Conservation (phyloP, 2,329 filamentous ascomycete genomes). For the Colletotrichum destructivum region DNA sequence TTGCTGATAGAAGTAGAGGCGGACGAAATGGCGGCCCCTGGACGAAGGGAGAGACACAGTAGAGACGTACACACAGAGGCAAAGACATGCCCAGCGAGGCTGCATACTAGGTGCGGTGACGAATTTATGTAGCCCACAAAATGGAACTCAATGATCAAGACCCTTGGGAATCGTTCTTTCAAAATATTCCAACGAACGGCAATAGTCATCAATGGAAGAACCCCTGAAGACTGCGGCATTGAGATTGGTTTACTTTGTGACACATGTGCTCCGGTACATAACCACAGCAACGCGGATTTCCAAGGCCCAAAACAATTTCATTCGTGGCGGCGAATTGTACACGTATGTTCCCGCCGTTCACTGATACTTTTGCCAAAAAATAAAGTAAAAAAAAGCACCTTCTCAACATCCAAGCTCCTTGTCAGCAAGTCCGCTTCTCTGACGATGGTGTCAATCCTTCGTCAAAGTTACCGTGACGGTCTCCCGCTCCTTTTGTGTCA, state of each 20-base stretch:
- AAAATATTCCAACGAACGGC: too few species aligned
- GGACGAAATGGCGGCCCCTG: neutral
- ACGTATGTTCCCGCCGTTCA: neutral
- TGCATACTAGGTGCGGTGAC: neutral
- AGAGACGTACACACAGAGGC: too few species aligned
- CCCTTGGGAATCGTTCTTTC: neutral
- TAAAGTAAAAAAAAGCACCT: neutral
- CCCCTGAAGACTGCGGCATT: too few species aligned
- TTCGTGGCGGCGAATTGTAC: neutral
- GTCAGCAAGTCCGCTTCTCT: neutral
- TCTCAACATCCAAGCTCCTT: neutral
- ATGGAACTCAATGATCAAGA: neutral
- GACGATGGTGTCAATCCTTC: neutral
- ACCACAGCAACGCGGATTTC: constrained; percentile 21
- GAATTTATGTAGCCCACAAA: neutral
- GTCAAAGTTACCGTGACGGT: constrained; percentile 45
- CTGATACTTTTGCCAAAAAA: neutral
- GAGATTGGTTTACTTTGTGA: too few species aligned
- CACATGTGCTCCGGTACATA: neutral
- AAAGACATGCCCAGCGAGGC: neutral
- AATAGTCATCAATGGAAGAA: too few species aligned
- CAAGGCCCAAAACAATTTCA: constrained; percentile 9
- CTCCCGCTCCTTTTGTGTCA: constrained; percentile 49
- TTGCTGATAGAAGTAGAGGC: neutral
- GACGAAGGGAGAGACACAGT: neutral